Conservation (phyloP, 2,329 filamentous ascomycete species). For the Botrytis squamosa region DNA sequence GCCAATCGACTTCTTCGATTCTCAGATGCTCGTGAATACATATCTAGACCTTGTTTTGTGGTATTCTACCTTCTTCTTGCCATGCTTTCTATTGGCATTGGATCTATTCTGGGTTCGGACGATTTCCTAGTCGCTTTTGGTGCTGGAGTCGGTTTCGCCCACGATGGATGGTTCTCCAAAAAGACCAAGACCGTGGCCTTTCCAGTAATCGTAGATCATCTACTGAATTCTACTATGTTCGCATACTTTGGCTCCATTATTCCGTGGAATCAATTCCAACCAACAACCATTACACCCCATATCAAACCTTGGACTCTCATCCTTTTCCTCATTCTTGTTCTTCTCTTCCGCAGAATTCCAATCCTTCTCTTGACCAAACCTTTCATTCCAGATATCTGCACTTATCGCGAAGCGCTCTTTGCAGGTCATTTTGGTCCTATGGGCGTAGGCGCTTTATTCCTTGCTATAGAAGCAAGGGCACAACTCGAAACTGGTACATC, state of each 20-base stretch:
- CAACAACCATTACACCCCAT: slow-evolving; percentile 42
- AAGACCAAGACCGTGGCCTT: slow-evolving; percentile 48
- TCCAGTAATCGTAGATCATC: slow-evolving; percentile 51
- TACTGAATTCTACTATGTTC: slow-evolving; percentile 56
- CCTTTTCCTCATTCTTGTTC: slow-evolving; percentile 48
- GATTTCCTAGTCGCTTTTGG: slow-evolving; percentile 57
- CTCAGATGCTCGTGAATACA: slow-evolving; percentile 46
- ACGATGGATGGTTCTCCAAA: slow-evolving; percentile 52
- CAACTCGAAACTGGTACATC: slow-evolving; percentile 51
- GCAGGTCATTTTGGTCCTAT: slow-evolving; percentile 58
- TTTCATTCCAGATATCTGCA: slow-evolving; percentile 49
- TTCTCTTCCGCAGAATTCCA: slow-evolving; percentile 53
- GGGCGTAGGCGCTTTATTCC: slow-evolving; percentile 55
- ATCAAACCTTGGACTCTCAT: slow-evolving; percentile 45
- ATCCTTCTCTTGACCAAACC: slow-evolving; percentile 49
- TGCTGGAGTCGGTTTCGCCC: slow-evolving; percentile 54
- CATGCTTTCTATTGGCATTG: slow-evolving; percentile 51
- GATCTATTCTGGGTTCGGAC: slow-evolving; percentile 51
- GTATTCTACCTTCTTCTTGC: slow-evolving; percentile 57
- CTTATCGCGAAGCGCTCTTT: slow-evolving; percentile 53
- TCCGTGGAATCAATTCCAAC: slow-evolving; percentile 48
- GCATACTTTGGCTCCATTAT: slow-evolving; percentile 56
- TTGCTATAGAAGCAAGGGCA: slow-evolving; percentile 54
- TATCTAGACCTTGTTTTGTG: slow-evolving; percentile 50
- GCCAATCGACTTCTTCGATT: slow-evolving; percentile 51